A percentile compares a stretch with the other conserved stretches of the same genome.
These are phyloP conservation scores for Backusella australiensis DNA, from an alignment of 192 early-diverging fungal genomes.

Conservation along the genomic window DNA sequence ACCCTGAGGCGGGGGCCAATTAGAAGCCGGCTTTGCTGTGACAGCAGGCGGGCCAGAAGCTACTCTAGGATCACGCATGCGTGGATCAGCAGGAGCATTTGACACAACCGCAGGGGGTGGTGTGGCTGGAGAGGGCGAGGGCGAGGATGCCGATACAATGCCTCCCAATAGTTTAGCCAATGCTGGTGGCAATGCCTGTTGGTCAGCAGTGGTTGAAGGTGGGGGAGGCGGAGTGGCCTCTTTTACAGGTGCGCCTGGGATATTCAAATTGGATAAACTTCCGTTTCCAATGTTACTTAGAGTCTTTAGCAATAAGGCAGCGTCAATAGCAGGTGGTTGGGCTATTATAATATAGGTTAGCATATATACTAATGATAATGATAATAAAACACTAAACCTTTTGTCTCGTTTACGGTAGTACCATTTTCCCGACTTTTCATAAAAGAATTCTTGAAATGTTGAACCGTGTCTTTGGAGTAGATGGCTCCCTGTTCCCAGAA, in stretches of 20 bases:
- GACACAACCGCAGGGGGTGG: not conserved
- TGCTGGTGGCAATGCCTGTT: conserved; percentile 11
- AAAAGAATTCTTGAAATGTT: conserved; percentile 28
- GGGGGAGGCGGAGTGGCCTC: not conserved
- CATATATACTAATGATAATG: not conserved
- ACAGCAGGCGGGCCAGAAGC: not conserved
- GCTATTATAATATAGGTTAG: not conserved
- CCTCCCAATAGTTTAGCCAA: conserved; percentile 16
- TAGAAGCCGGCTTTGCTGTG: not conserved
- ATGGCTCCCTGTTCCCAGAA: conserved; percentile 37
- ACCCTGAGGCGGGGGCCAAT: conserved; percentile 13
- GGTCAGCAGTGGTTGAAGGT: not conserved
- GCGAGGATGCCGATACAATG: not conserved
- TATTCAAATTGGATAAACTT: conserved; percentile 8
- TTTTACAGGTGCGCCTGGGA: not conserved
- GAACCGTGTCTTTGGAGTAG: conserved; percentile 29
- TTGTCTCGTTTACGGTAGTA: not conserved
- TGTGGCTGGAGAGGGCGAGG: not conserved
- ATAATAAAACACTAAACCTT: conserved; percentile 9
- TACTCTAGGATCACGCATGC: conserved; percentile 7
- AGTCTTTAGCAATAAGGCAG: conserved; percentile 13
- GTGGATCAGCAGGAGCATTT: conserved; percentile 8
- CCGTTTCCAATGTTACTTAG: conserved; percentile 16
- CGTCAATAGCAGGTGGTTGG: conserved; percentile 7
- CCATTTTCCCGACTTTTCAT: conserved; percentile 4